Base-by-base conservation (phyloP, 176 grass and related monocot genomes). In the Bonia amplexicaulis region DNA sequence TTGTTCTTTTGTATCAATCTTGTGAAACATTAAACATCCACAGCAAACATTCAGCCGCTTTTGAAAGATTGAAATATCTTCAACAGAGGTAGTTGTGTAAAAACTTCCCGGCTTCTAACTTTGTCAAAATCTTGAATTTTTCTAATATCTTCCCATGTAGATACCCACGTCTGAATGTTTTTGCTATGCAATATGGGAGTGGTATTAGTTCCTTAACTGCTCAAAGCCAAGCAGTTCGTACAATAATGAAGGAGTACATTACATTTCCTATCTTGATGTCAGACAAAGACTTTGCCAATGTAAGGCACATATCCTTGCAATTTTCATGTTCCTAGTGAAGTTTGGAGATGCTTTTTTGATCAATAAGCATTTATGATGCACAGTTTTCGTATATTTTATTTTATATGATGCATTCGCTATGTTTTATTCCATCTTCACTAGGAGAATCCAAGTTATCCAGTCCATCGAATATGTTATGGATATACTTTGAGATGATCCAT, bases 61-160 rank as follows among this genome's bases (percentile, higher is more conserved):
- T 92, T 72, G 76, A 41, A 80, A 87, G 81, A 53, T 69, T 92
- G 49, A 92, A 92, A 62, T 84, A 90, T 83, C 47, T 89, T 89
- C 91, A 90, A 78, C 91, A 77, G 71, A 92, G 91, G 91, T 92
- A 84, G 22, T 74, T 69, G 48, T 79, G 48, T 61, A 48, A 58
- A 85, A 70, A 40, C 66, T 16, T 22, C 5, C 27, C 11, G 39
- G 41, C 12, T 60, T 87, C 68, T 67, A 71, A 23, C 51, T 48
- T 71, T 11, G 66, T 5, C 57, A 29, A 52, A 85, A 51, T 72
- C 5, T 83, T 42, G 14, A 73, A 45, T 17, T 68, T 73, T 46
- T 82, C 58, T 92, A 48, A 77, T n/a, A 77, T n/a, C 23, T 48
- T 25, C 62, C 14, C 9, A 49, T 87, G 25, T 89, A 92, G 87